A percentile compares a stretch with the other conserved stretches of the same genome.
Evolutionary conservation across 129 eudicot genomes (phyloP).

Genomic region (Flaveria ramosissima): DNA sequence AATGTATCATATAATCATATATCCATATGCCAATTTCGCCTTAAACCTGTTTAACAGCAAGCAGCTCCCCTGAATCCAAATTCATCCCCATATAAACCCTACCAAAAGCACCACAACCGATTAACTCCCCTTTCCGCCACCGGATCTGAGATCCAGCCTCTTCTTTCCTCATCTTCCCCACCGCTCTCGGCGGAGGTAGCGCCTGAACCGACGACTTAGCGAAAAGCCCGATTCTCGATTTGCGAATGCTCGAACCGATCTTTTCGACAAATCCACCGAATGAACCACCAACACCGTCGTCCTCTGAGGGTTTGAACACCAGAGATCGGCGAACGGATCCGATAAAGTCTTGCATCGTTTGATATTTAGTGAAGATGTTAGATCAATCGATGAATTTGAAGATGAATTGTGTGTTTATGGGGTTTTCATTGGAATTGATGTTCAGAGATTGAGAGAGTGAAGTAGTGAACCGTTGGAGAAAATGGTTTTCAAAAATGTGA

Average conservation of each 20-base stretch:
- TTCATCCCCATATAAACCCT: conserved; percentile 99
- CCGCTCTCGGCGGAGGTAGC: conserved; percentile 47
- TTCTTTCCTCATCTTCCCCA: conserved; percentile 36
- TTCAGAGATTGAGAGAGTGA: conserved; percentile 27
- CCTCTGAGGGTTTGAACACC: conserved; percentile 71
- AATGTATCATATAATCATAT: background rate
- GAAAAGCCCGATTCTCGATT: conserved; percentile 75
- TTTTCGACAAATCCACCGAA: conserved; percentile 83
- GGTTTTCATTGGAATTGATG: conserved; percentile 28
- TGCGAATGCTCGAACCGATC: conserved; percentile 82
- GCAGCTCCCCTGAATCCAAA: conserved; percentile 91
- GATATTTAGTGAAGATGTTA: background rate
- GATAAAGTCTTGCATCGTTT: conserved; percentile 77
- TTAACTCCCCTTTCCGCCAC: conserved; percentile 94
- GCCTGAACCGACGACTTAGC: conserved; percentile 58
- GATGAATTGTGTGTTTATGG: conserved; percentile 16
- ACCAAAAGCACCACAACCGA: conserved; percentile 96
- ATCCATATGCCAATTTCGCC: background rate
- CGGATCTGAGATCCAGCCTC: conserved; percentile 68
- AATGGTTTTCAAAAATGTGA: conserved; percentile 42
- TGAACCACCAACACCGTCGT: conserved; percentile 37
- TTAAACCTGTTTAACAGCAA: conserved; percentile 90
- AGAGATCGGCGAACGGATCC: conserved; percentile 96
- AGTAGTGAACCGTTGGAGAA: conserved; percentile 41
- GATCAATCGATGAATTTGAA: conserved; percentile 25